Percentiles rank a stretch among this genome's conserved stretches.
These are phyloP conservation scores for Phytophthora brassicae DNA, from an alignment of 352 stramenopile genomes.

Conservation along the genomic window DNA sequence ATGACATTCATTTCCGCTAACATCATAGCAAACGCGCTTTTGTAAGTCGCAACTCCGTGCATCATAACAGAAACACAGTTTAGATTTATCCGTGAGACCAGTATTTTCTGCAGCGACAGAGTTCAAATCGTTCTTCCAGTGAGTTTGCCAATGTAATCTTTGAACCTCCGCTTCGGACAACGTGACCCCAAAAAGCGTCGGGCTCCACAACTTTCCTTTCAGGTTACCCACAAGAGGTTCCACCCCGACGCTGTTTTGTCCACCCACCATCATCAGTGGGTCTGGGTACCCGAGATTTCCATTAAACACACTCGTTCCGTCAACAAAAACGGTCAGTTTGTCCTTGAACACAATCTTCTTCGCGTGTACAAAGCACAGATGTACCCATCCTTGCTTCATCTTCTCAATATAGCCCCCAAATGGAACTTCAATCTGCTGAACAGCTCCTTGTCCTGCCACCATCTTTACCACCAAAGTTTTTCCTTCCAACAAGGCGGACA, in stretches of 20 bases:
- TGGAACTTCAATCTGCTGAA: constrained; percentile 58
- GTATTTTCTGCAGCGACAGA: constrained; percentile 66
- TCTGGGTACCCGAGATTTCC: constrained; percentile 78
- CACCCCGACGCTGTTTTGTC: constrained; percentile 73
- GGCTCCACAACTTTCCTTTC: constrained; percentile 74
- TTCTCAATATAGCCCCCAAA: constrained; percentile 47
- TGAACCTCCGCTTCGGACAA: constrained; percentile 68
- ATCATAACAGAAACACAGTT: constrained; percentile 81
- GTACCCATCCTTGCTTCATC: constrained; percentile 66
- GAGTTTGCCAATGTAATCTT: constrained; percentile 70
- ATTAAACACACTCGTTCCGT: constrained; percentile 58
- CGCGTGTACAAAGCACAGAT: constrained; percentile 77
- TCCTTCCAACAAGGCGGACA: constrained; percentile 59
- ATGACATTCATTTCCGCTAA: constrained; percentile 75
- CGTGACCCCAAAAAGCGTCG: constrained; percentile 70
- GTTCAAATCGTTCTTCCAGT: constrained; percentile 73
- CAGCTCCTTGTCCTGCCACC: constrained; percentile 39
- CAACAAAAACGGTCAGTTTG: constrained; percentile 74
- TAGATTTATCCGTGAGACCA: constrained; percentile 69
- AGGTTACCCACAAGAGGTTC: constrained; percentile 49
- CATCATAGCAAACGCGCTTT: constrained; percentile 63
- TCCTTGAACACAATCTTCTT: constrained; percentile 92
- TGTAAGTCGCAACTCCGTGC: constrained; percentile 64
- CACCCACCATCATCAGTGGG: constrained; percentile 60
- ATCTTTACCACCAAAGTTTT: constrained; percentile 61